Percentiles rank a stretch among this genome's conserved stretches.
phyloP scores from a whole-genome alignment of 768 basidiomycete species.

The Xerocomellus intermedius region DNA sequence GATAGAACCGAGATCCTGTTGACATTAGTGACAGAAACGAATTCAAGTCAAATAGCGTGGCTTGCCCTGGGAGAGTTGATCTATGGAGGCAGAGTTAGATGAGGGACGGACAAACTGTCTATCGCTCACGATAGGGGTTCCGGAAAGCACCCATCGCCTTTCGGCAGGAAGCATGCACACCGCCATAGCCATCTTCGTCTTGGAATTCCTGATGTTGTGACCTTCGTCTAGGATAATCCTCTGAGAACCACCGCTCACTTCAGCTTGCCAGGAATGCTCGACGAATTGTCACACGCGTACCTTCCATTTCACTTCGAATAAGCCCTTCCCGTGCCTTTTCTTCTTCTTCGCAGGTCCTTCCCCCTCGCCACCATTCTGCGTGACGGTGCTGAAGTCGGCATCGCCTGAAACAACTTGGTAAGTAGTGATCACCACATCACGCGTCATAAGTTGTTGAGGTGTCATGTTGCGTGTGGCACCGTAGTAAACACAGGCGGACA shows the following conservation, averaged over 20 bases:
- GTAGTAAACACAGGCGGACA: constrained; percentile 68
- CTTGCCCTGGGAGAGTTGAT: constrained; percentile 75
- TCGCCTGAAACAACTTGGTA: constrained; percentile 72
- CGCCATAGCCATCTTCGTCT: constrained; percentile 78
- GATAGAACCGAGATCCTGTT: constrained; percentile 84
- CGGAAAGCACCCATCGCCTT: constrained; percentile 76
- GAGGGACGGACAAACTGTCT: not conserved
- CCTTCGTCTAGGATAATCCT: constrained; percentile 88
- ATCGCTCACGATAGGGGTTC: constrained; percentile 82
- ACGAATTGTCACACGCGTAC: constrained; percentile 33
- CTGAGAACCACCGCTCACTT: constrained; percentile 31
- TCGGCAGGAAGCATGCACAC: constrained; percentile 62
- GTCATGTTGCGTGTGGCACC: constrained; percentile 61
- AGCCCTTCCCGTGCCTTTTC: constrained; percentile 53
- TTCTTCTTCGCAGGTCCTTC: constrained; percentile 45
- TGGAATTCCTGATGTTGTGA: constrained; percentile 82
- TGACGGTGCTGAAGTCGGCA: constrained; percentile 26
- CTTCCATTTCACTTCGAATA: constrained; percentile 84
- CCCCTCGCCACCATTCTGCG: constrained; percentile 11
- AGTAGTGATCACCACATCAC: constrained; percentile 82
- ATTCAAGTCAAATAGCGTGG: not conserved
- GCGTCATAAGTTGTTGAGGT: constrained; percentile 56
- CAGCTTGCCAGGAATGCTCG: not conserved
- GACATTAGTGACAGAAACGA: not conserved
- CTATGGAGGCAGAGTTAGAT: constrained; percentile 33